These are phyloP conservation scores for Lolium perenne DNA, from an alignment of 176 grass and related monocot genomes.

Conservation along the genomic window DNA sequence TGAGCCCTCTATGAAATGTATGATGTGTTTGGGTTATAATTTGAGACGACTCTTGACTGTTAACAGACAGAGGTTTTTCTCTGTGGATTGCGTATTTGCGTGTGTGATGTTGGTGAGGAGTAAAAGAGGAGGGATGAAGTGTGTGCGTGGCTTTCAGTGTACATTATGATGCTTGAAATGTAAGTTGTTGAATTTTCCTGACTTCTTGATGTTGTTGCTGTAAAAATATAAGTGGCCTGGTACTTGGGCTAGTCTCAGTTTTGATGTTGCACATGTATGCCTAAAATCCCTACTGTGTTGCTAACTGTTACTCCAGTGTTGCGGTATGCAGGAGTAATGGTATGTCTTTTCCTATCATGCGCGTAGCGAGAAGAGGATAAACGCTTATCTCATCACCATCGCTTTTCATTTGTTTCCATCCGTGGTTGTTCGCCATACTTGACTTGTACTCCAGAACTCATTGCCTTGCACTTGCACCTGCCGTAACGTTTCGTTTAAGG, in stretches of 20 bases:
- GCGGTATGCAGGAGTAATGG: no score
- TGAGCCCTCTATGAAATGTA: constrained; percentile 35
- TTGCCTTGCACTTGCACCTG: not conserved
- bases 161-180: constrained; percentile 25
- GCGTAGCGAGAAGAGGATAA: not conserved
- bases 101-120: constrained; percentile 30
- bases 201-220: not conserved
- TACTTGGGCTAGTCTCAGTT: not conserved
- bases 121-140: not conserved
- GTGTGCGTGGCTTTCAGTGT: constrained; percentile 22
- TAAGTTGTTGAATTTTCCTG: not conserved
- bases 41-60: constrained; percentile 48
- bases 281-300: not conserved
- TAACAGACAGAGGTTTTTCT: constrained; percentile 19
- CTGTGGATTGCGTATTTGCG: constrained; percentile 9
- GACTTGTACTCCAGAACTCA: not conserved
- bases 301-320: no score
- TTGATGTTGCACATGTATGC: not conserved
- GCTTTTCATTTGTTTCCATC: not conserved
- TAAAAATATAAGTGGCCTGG: not conserved
- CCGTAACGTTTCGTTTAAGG: constrained; percentile 1
- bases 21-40: constrained; percentile 43
- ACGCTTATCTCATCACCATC: not conserved
- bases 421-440: not conserved
- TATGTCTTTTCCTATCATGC: not conserved